Conservation (phyloP, 2,329 filamentous ascomycete genomes). For the Penicillium occitanis region DNA sequence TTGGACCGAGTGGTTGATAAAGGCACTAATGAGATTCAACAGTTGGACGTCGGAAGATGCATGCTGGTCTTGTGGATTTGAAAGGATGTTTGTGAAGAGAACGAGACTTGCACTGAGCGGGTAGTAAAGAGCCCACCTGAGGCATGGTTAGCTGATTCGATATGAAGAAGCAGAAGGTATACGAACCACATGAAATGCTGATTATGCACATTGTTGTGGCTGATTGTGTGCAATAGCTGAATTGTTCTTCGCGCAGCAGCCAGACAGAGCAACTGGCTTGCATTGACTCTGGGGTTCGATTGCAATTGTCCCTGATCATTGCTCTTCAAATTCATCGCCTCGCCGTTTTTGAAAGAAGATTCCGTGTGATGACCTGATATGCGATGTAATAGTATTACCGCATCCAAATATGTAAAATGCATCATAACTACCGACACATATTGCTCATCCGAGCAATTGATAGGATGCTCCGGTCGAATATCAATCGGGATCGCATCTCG, state of each 20-base stretch:
- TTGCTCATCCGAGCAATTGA: slow-evolving; percentile 14
- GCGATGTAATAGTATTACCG: slow-evolving; percentile 15
- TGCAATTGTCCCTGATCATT: background rate
- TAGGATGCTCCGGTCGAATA: slow-evolving; percentile 17
- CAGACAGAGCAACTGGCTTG: slow-evolving; percentile 13
- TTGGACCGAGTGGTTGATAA: slow-evolving; percentile 6
- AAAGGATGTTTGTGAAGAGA: slow-evolving; percentile 18
- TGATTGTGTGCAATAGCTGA: slow-evolving; percentile 11
- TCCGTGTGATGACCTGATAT: slow-evolving; percentile 7
- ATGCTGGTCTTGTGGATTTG: slow-evolving; percentile 17
- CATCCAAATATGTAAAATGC: slow-evolving; percentile 16
- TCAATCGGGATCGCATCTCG: slow-evolving; percentile 15
- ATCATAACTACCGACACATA: slow-evolving; percentile 16
- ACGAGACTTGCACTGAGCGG: slow-evolving; percentile 12
- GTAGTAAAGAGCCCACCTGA: slow-evolving; percentile 12
- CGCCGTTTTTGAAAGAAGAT: background rate
- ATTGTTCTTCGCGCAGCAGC: slow-evolving; percentile 14
- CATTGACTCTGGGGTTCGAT: background rate
- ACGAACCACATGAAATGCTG: slow-evolving; percentile 17
- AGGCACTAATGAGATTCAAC: slow-evolving; percentile 3
- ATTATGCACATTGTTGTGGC: slow-evolving; percentile 15
- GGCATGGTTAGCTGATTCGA: background rate
- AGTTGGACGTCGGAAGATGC: slow-evolving; percentile 9
- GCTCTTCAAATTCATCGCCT: background rate
- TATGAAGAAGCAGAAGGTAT: background rate